These are phyloP conservation scores for Vanrija sp. DNA, from an alignment of 1,284 basidiomycete species.

Conservation along the genomic window DNA sequence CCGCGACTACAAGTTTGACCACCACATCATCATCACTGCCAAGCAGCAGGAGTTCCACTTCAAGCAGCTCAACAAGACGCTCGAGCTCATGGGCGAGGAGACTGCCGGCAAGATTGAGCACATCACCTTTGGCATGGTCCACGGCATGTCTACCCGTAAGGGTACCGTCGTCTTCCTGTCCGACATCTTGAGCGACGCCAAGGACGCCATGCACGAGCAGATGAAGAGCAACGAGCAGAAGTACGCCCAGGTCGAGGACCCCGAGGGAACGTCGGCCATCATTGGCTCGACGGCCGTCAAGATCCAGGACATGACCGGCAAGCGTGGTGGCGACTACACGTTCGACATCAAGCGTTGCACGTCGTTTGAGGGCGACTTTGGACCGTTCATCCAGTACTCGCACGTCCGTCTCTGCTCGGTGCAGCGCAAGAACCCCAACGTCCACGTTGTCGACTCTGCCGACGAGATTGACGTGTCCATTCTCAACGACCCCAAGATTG, in stretches of 20 bases:
- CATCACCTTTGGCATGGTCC: constrained; percentile 85
- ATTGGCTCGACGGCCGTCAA: constrained; percentile 96
- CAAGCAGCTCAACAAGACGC: constrained; percentile 90
- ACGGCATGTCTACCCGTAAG: constrained; percentile 95
- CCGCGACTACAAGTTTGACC: constrained; percentile 91
- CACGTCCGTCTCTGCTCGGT: constrained; percentile 93
- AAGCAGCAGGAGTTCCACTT: constrained; percentile 94
- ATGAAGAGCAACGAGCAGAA: constrained; percentile 95
- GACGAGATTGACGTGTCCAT: constrained; percentile 65
- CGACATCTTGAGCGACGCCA: constrained; percentile 88
- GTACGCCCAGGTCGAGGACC: constrained; percentile 84
- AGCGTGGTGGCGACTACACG: constrained; percentile 92
- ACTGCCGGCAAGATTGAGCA: constrained; percentile 82
- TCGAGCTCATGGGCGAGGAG: constrained; percentile 82
- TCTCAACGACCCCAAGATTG: constrained; percentile 69
- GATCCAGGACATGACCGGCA: constrained; percentile 96
- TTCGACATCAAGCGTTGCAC: constrained; percentile 96
- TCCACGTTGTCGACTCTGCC: constrained; percentile 63
- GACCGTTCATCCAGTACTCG: constrained; percentile 89
- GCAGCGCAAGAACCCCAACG: constrained; percentile 86
- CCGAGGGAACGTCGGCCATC: constrained; percentile 73
- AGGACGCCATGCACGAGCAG: constrained; percentile 89
- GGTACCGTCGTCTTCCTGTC: constrained; percentile 96
- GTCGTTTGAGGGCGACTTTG: constrained; percentile 95
- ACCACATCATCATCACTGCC: constrained; percentile 95